These are phyloP conservation scores for Ambrosiella cleistominuta DNA, from an alignment of 2,329 filamentous ascomycete genomes.

Conservation along the genomic window DNA sequence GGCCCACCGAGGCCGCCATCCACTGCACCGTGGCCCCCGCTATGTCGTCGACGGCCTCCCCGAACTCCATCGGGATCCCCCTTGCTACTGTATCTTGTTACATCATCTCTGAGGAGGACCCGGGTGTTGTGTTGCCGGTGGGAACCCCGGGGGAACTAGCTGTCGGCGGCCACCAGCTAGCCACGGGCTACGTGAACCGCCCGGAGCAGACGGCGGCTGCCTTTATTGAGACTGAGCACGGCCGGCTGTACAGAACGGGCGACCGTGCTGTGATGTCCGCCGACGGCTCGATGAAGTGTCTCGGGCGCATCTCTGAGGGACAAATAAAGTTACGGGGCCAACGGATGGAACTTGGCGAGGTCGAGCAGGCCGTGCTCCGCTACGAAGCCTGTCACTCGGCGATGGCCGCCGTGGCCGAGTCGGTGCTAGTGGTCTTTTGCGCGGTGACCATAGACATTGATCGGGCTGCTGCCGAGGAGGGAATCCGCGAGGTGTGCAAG, in stretches of 20 bases:
- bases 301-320: conserved; percentile 60
- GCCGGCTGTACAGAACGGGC: conserved; percentile 64
- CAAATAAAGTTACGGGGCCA: conserved; percentile 81
- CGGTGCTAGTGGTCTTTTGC: conserved; percentile 59
- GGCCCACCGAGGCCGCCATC: conserved; percentile 79
- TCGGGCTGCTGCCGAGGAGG: conserved; percentile 12
- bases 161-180: conserved; percentile 64
- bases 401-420: conserved; percentile 48
- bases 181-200: conserved; percentile 65
- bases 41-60: conserved; percentile 37
- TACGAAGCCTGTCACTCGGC: conserved; percentile 45
- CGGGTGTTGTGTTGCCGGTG: conserved; percentile 38
- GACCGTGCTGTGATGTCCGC: conserved; percentile 56
- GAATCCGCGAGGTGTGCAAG: conserved; percentile 41
- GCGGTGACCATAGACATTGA: conserved; percentile 26
- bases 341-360: conserved; percentile 61
- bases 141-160: conserved; percentile 65
- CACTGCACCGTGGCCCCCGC: conserved; percentile 64
- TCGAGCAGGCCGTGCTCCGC: conserved; percentile 52
- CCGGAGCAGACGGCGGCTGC: conserved; percentile 53
- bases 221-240: conserved; percentile 53
- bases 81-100: conserved; percentile 69
- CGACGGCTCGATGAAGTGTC: conserved; percentile 60
- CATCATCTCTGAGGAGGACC: conserved; percentile 35
- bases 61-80: conserved; percentile 58